These are phyloP conservation scores for Termitomyces sp. DNA, from an alignment of 768 basidiomycete genomes.

Conservation along the genomic window DNA sequence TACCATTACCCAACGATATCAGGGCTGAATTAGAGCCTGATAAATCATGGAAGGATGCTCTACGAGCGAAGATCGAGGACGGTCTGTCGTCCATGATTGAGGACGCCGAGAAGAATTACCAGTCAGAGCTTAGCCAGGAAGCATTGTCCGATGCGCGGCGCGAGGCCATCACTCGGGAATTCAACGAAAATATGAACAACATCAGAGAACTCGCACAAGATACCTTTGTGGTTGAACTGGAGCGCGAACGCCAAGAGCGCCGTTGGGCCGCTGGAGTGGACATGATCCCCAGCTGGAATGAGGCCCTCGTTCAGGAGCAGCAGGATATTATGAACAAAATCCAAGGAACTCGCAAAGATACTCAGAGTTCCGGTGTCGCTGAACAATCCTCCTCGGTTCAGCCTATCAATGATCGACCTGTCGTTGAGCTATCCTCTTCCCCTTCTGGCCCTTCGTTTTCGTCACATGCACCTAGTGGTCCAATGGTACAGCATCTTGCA, in stretches of 20 bases:
- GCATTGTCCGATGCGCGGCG: slow-evolving; percentile 25
- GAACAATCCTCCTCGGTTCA: not conserved
- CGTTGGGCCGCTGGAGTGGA: slow-evolving; percentile 37
- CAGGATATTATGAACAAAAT: slow-evolving; percentile 42
- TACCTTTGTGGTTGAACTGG: slow-evolving; percentile 36
- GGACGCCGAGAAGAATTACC: slow-evolving; percentile 57
- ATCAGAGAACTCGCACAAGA: slow-evolving; percentile 41
- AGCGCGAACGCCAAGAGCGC: slow-evolving; percentile 44
- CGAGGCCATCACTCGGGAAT: slow-evolving; percentile 31
- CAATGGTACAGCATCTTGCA: not conserved
- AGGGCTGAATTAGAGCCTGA: slow-evolving; percentile 42
- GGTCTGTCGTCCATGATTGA: slow-evolving; percentile 38
- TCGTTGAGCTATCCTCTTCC: not conserved
- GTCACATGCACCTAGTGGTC: not conserved
- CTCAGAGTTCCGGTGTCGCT: slow-evolving; percentile 2
- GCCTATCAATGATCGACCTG: not conserved
- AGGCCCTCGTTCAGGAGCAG: slow-evolving; percentile 28
- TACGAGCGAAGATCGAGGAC: slow-evolving; percentile 45
- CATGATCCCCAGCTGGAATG: slow-evolving; percentile 22
- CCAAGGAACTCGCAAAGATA: slow-evolving; percentile 18
- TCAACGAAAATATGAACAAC: slow-evolving; percentile 32
- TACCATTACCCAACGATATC: slow-evolving; percentile 17
- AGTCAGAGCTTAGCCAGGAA: slow-evolving; percentile 41
- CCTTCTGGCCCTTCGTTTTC: not conserved
- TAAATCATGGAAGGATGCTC: slow-evolving; percentile 45